Conservation (phyloP, 257 asterid genomes). For the Fraxinus americana region DNA sequence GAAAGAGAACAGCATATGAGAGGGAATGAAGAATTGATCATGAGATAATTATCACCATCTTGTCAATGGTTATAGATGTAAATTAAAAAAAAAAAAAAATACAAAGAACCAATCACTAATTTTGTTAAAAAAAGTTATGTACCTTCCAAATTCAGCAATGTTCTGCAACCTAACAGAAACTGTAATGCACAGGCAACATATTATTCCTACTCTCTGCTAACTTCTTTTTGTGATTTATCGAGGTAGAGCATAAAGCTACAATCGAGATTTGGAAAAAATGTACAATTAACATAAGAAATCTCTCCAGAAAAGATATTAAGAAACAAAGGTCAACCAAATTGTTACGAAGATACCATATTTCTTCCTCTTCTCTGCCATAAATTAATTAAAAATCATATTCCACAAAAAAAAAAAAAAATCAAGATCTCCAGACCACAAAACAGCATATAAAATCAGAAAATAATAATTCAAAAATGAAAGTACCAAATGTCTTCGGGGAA, state of each 20-base stretch:
- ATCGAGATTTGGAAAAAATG: neutral
- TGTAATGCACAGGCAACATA: neutral
- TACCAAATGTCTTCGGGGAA: slow-evolving; percentile 92
- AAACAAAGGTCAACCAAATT: neutral
- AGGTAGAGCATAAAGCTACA: neutral
- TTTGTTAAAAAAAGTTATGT: neutral
- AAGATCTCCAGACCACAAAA: neutral
- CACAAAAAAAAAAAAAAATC: too few species aligned
- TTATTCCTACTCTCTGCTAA: neutral
- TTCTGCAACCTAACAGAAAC: neutral
- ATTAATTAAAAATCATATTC: neutral
- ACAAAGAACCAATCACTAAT: neutral
- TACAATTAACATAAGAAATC: neutral
- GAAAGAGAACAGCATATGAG: too few species aligned
- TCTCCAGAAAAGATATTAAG: neutral
- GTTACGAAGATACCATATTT: neutral
- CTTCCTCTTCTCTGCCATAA: neutral
- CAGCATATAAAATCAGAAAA: neutral
- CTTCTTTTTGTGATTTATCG: neutral
- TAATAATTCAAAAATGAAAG: neutral
- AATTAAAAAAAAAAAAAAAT: neutral
- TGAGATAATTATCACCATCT: neutral
- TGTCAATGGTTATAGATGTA: neutral
- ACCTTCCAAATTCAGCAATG: neutral
- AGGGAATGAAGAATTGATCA: too few species aligned